These are phyloP conservation scores for Coniferiporia sulphurascens DNA, from an alignment of 1,284 basidiomycete species.

Conservation along the genomic window DNA sequence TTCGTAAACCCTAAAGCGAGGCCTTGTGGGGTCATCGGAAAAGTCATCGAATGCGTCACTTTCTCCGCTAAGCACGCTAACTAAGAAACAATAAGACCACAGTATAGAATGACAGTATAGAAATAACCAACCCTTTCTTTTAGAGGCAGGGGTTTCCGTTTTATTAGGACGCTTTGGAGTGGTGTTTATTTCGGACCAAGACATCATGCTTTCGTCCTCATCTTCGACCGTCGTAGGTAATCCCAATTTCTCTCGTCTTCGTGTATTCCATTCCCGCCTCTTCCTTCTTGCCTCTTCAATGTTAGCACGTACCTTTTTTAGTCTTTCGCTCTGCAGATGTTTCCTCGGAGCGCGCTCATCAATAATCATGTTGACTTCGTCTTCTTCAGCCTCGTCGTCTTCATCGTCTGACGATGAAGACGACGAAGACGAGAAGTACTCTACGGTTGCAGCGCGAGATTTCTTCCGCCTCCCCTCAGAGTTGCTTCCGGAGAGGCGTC, in stretches of 20 bases:
- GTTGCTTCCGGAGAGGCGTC: constrained; percentile 10
- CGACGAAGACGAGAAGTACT: not conserved
- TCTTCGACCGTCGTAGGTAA: constrained; percentile 11
- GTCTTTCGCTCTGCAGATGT: constrained; percentile 20
- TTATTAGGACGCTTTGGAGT: not conserved
- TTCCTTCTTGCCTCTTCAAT: constrained; percentile 31
- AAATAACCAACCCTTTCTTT: constrained; percentile 43
- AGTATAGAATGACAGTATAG: not conserved
- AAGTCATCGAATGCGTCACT: constrained; percentile 27
- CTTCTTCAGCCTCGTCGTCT: constrained; percentile 35
- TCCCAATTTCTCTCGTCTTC: constrained; percentile 3
- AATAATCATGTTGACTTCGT: constrained; percentile 53
- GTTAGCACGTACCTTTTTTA: constrained; percentile 27
- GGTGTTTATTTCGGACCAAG: constrained; percentile 5
- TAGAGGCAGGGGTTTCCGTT: constrained; percentile 22
- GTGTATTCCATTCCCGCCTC: constrained; percentile 32
- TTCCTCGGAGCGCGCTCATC: constrained; percentile 31
- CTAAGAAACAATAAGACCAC: constrained; percentile 15
- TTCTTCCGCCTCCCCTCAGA: constrained; percentile 10
- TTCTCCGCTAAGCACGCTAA: constrained; percentile 3
- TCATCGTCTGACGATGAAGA: constrained; percentile 25
- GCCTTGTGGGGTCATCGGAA: constrained; percentile 20
- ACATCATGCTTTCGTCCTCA: constrained; percentile 18
- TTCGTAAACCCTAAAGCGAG: constrained; percentile 24
- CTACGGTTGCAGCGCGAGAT: not conserved